These are phyloP conservation scores for Acanthamoeba healyi DNA, from an alignment of 208 protist genomes.

Conservation along the genomic window DNA sequence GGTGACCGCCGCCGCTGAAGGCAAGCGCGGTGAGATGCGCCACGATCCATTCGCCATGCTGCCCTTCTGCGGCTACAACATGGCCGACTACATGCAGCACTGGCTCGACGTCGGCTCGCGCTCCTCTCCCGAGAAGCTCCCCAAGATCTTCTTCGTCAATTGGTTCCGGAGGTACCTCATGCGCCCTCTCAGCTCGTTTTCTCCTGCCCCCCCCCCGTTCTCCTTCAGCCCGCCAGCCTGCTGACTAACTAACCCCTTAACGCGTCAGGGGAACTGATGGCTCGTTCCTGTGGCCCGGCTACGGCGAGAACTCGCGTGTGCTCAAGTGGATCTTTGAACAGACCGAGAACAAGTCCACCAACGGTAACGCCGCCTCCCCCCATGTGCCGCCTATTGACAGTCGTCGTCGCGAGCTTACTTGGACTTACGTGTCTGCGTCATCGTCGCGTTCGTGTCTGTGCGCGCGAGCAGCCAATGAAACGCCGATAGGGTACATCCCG, in stretches of 20 bases:
- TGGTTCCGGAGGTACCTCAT: constrained; percentile 87
- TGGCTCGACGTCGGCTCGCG: constrained; percentile 88
- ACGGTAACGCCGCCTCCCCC: too few relatives aligned
- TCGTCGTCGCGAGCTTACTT: too few relatives aligned
- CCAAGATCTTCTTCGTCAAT: constrained; percentile 92
- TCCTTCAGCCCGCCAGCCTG: too few relatives aligned
- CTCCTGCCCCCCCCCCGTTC: neutral
- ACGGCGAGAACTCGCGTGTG: constrained; percentile 90
- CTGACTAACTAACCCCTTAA: too few relatives aligned
- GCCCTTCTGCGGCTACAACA: constrained; percentile 93
- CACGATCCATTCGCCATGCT: constrained; percentile 93
- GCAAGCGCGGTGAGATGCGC: constrained; percentile 81
- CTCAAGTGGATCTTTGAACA: constrained; percentile 88
- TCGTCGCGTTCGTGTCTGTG: too few relatives aligned
- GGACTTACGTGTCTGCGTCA: too few relatives aligned
- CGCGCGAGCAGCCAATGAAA: constrained; percentile 67
- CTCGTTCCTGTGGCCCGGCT: constrained; percentile 92
- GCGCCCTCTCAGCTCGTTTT: neutral
- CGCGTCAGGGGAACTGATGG: constrained; percentile 63
- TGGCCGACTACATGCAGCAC: constrained; percentile 92
- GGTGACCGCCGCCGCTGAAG: constrained; percentile 89
- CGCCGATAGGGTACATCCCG: constrained; percentile 87
- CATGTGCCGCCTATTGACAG: too few relatives aligned
- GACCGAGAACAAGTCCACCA: constrained; percentile 5
- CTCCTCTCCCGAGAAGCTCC: constrained; percentile 74